Conservation (phyloP, 2,329 filamentous ascomycete species). For the Purpureocillium lavendulum region DNA sequence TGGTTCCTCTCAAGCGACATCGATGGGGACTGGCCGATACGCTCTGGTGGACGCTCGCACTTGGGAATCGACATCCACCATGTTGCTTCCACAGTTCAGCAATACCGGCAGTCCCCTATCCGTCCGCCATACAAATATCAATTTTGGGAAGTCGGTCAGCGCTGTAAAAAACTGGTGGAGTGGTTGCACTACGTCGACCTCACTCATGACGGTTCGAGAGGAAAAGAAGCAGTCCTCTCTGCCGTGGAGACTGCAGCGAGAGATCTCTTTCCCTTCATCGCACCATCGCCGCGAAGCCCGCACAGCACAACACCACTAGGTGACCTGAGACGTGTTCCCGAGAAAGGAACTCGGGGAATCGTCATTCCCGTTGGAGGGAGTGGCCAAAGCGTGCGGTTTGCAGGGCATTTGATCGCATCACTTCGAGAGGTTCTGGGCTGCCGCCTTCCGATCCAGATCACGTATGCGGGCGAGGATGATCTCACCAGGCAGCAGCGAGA, state of each 20-base stretch:
- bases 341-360: constrained; percentile 16
- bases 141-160: constrained; percentile 24
- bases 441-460: constrained; percentile 24
- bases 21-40: too few relatives aligned
- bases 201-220: constrained; percentile 3
- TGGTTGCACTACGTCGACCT: constrained; percentile 9
- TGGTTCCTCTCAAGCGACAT: too few relatives aligned
- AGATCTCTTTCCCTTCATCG: constrained; percentile 18
- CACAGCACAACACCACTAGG: constrained; percentile 9
- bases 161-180: constrained; percentile 12
- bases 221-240: too few relatives aligned
- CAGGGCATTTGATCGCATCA: constrained; percentile 24
- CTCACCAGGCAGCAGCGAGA: constrained; percentile 15
- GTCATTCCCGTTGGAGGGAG: constrained; percentile 28
- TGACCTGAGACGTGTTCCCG: constrained; percentile 11
- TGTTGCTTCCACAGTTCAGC: too few relatives aligned
- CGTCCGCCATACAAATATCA: constrained; percentile 17
- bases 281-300: background rate
- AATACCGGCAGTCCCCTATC: too few relatives aligned
- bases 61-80: too few relatives aligned
- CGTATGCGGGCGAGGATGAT: constrained; percentile 26
- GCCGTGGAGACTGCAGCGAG: too few relatives aligned
- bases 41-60: too few relatives aligned
- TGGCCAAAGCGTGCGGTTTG: constrained; percentile 21
- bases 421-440: constrained; percentile 20